Evolutionary conservation across 2,329 filamentous ascomycete genomes (phyloP), one percentile per base, ranked within the genome.

Genomic region (Colletotrichum tropicicola): DNA sequence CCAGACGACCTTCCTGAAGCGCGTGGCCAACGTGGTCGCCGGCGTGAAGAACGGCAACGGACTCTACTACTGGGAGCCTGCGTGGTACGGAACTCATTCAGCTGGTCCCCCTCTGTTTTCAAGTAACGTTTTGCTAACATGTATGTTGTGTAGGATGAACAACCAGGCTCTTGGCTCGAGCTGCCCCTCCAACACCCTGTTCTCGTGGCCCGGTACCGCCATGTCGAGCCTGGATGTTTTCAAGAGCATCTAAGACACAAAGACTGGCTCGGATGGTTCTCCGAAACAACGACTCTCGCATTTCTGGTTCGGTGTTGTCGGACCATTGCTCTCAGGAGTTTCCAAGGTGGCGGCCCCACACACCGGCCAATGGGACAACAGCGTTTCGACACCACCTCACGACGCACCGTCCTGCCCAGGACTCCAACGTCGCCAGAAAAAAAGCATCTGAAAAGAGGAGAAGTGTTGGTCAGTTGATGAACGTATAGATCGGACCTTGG

Each of bases 1-100:
- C 0, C 91, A 93, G 80, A 77, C 78, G 2, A 82, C 80, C 2
- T 93, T 88, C 75, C 75, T 93, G 56, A 79, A 86, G 74, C 77
- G 84, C 61, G 82, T 93, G 17, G 89, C 88, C 0, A 78, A 78
- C 1, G 79, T 87, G 1, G 83, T 92, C 0, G 78, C 80, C 1
- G 82, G 77, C 2, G 83, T 88, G 0, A 80, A 75, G 1, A 82
- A 83, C 1, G 89, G 89, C 0, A 75, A 79, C 27, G 91, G 90
- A 0, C 45, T 93, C 7, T 92, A 90, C 67, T 93, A 92, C 69
- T 93, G 91, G 91, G 91, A 93, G 73, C 90, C 90, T 0, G 88
- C 86, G 1, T 93, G 89, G 89, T 21, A 21, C n/a, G n/a, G 25
- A 35, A 4, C 32, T 6, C 32, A 12, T 13, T n/a, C 13, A n/a